Evolutionary conservation across 345 rosid species (phyloP), one percentile per base, ranked within the genome.

Genomic region (Populus pruinosa): DNA sequence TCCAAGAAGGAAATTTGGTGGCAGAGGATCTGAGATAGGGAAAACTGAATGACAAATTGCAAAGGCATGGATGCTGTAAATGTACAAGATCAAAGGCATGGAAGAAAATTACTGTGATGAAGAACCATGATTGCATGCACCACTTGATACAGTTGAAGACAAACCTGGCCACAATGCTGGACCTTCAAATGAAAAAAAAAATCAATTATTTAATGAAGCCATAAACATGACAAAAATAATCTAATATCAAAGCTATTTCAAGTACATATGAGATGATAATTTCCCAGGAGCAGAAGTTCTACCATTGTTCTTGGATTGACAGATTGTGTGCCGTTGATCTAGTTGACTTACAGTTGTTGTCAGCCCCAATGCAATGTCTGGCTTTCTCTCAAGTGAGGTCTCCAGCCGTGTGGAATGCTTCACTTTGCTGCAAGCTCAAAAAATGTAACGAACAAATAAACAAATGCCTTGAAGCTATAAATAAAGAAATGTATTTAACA

Each of bases 81-180:
- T 14, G 39, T 41, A 67, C 17, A 12, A 64, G 67, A 35, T 13
- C 14, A 47, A 10, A 71, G 14, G 76, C 68, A 77, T 20, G 61
- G 35, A 68, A n/a, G 74, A 74, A 75, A 77, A 74, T 87, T 88
- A 92, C 94, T 61, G 86, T 18, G 83, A 73, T 38, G 73, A 73
- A 79, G 83, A 77, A 70, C 76, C 66, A 20, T 69, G 82, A 80
- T 78, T 70, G 66, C 82, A 71, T 35, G 78, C 65, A 80, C 50
- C 75, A 44, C 67, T 76, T 33, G 85, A 76, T 75, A 77, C 76
- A 2, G 62, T 63, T 61, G 93, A 69, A 70, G 88, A 84, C 82
- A 90, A 64, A 55, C 88, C 90, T 65, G 90, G 92, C 93, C 91
- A 90, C 76, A 88, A 49, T 56, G 77, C 86, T 71, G 85, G 86